Evolutionary conservation across 352 stramenopile genomes (phyloP).

Genomic region (Poterioochromonas sp.): DNA sequence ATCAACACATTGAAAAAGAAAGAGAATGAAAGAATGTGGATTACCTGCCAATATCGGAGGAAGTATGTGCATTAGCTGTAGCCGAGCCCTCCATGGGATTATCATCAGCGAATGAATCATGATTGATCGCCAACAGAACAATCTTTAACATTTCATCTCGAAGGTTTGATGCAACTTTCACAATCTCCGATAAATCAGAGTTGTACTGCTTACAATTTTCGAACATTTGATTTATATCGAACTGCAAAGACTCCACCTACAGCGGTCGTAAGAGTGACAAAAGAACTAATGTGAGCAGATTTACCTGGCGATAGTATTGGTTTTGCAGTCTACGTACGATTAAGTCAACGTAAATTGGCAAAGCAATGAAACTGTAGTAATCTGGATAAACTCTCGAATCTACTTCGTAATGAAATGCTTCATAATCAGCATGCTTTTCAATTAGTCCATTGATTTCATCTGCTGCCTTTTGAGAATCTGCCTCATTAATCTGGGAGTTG

Average conservation of each 20-base stretch:
- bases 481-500: too few species aligned
- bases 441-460: slow-evolving; percentile 25
- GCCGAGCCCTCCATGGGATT: too few species aligned
- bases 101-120: too few species aligned
- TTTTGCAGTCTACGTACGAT: slow-evolving; percentile 19
- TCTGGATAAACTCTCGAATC: slow-evolving; percentile 29
- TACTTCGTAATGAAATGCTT: slow-evolving; percentile 11
- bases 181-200: slow-evolving; percentile 6
- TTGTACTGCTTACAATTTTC: slow-evolving; percentile 29
- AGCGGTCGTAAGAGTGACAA: too few species aligned
- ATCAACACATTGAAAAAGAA: too few species aligned
- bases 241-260: slow-evolving; percentile 3
- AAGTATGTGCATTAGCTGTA: too few species aligned
- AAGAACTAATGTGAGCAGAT: too few species aligned
- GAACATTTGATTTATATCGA: slow-evolving; percentile 18
- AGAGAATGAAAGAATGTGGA: too few species aligned
- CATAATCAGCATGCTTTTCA: not conserved
- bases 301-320: slow-evolving; percentile 38
- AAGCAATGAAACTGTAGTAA: slow-evolving; percentile 1
- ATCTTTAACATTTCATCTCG: not conserved
- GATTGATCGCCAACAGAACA: too few species aligned
- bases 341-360: slow-evolving; percentile 30
- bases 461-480: slow-evolving; percentile 17
- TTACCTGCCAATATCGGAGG: too few species aligned
- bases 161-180: not conserved